phyloP scores from a whole-genome alignment of 108 stramenopile genomes.

The Schizochytrium sp. region DNA sequence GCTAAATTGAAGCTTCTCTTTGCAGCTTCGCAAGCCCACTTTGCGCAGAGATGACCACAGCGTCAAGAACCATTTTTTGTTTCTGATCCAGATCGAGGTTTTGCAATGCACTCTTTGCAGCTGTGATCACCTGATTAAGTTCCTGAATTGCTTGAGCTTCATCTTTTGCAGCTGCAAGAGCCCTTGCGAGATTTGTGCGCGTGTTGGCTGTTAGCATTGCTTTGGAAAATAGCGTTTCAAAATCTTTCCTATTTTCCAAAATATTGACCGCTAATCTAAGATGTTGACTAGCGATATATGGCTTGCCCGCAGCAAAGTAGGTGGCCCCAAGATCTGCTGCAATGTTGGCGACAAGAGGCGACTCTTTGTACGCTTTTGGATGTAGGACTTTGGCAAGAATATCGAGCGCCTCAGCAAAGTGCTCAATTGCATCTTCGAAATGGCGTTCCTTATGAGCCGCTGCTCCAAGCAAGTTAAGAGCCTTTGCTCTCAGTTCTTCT shows the following conservation, averaged over 20 bases:
- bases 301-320: background rate
- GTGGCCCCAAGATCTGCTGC: conserved; percentile 19
- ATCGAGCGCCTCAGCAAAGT: conserved; percentile 25
- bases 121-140: background rate
- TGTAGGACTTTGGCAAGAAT: background rate
- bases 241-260: background rate
- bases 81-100: background rate
- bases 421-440: background rate
- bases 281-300: background rate
- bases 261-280: background rate
- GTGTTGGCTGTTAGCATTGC: conserved; percentile 8
- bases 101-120: background rate
- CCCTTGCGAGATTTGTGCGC: background rate
- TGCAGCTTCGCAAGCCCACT: background rate
- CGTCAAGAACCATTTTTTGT: background rate
- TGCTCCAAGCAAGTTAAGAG: conserved; percentile 12
- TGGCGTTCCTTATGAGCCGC: background rate
- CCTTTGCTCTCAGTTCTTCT: background rate
- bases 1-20: background rate
- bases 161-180: background rate
- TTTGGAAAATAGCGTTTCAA: background rate
- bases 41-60: background rate
- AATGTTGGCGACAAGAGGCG: background rate
- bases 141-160: background rate
- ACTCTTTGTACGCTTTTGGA: background rate